Percentiles rank a stretch among this genome's conserved stretches.
Conservation (phyloP, 345 rosid genomes). For the Moricandia moricandioides region DNA sequence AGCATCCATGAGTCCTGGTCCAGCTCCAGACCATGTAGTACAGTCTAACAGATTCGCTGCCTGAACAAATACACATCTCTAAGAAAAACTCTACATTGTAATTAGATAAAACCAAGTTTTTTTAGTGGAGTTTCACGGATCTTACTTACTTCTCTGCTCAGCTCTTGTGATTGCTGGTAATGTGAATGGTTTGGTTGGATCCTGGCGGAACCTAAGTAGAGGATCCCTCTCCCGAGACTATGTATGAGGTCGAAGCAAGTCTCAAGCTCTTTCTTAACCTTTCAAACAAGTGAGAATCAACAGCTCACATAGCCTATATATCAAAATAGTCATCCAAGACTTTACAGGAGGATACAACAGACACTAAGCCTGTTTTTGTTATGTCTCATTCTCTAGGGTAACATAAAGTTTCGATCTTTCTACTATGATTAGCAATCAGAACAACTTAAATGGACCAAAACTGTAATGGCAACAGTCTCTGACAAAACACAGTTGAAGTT, state of each 20-base stretch:
- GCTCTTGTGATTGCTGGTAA: conserved; percentile 56
- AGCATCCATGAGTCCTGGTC: conserved; percentile 98
- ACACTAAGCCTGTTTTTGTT: neutral
- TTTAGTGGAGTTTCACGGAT: no score
- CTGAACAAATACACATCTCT: conserved; percentile 37
- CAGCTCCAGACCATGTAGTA: conserved; percentile 95
- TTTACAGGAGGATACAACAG: conserved; percentile 7
- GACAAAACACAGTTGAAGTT: neutral
- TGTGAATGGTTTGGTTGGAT: conserved; percentile 68
- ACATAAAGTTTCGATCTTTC: conserved; percentile 12
- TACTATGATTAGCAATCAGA: neutral
- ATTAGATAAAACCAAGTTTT: neutral
- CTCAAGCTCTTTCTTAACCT: conserved; percentile 81
- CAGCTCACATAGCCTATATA: neutral
- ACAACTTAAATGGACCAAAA: neutral
- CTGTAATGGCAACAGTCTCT: neutral
- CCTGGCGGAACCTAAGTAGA: conserved; percentile 87
- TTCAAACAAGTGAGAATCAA: conserved; percentile 33
- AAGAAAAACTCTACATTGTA: neutral
- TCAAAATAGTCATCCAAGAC: neutral
- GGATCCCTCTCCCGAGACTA: conserved; percentile 76
- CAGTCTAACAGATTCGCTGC: conserved; percentile 76
- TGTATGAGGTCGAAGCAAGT: conserved; percentile 68
- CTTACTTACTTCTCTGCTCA: conserved; percentile 68
- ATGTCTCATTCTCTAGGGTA: neutral